Evolutionary conservation across 108 stramenopile genomes (phyloP).

Genomic region (Pseudonitzschia multiseries): DNA sequence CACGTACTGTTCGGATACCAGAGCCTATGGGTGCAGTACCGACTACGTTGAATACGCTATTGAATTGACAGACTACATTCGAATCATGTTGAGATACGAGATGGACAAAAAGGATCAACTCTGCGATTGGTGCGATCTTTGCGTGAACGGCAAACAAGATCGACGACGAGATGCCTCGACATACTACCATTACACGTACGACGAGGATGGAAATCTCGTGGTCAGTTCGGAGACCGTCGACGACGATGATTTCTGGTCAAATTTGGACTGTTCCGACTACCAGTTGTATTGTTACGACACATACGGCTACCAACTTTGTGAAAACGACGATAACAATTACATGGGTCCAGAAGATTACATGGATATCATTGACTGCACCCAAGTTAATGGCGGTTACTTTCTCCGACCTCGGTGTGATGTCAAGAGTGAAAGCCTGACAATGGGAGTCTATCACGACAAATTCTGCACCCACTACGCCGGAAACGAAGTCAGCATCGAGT

Average conservation of each 20-base stretch:
- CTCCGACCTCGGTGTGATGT: constrained; percentile 56
- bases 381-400: constrained; percentile 45
- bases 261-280: constrained; percentile 23
- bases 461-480: constrained; percentile 61
- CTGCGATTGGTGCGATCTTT: constrained; percentile 50
- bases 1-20: constrained; percentile 37
- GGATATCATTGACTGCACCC: constrained; percentile 48
- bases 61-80: constrained; percentile 47
- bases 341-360: constrained; percentile 30
- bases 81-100: constrained; percentile 51
- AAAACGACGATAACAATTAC: constrained; percentile 27
- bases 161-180: constrained; percentile 13
- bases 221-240: constrained; percentile 1
- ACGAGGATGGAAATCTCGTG: constrained; percentile 26
- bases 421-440: constrained; percentile 35
- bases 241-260: constrained; percentile 18
- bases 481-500: constrained; percentile 42
- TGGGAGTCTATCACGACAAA: constrained; percentile 57
- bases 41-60: constrained; percentile 64
- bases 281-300: constrained; percentile 35
- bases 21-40: constrained; percentile 48
- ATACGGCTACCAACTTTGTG: constrained; percentile 26
- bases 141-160: constrained; percentile 21
- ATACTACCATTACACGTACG: constrained; percentile 22
- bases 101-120: constrained; percentile 45